A percentile compares a stretch with the other conserved stretches of the same genome.
Evolutionary conservation across 75 land plant species (phyloP).

Genomic region (Sequoia sempervirens): DNA sequence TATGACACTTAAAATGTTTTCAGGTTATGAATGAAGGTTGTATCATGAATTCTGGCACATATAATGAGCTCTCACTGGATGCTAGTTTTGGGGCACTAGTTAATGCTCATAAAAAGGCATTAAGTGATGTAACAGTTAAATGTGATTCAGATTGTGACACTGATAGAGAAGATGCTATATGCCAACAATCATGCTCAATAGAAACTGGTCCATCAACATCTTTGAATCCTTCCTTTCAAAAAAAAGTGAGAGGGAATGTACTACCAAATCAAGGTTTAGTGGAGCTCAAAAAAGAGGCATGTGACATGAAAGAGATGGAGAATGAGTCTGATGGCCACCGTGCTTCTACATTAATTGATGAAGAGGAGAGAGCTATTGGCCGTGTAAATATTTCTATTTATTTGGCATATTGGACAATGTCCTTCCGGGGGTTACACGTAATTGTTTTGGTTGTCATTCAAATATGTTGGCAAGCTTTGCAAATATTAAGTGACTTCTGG

Average conservation of each 20-base stretch:
- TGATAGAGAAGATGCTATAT: neutral
- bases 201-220: conserved; percentile 4
- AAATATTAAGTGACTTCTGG: conserved; percentile 34
- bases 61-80: conserved; percentile 20
- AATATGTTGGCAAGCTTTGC: conserved; percentile 18
- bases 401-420: conserved; percentile 37
- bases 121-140: conserved; percentile 17
- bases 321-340: neutral
- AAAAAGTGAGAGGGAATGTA: neutral
- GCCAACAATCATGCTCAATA: neutral
- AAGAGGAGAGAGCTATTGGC: conserved; percentile 31
- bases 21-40: conserved; percentile 36
- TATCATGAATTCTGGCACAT: conserved; percentile 30
- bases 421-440: conserved; percentile 18
- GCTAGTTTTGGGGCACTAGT: conserved; percentile 25
- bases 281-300: neutral
- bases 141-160: neutral
- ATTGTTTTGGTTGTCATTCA: conserved; percentile 22
- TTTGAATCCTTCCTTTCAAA: neutral
- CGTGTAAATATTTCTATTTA: conserved; percentile 27
- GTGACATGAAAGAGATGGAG: neutral
- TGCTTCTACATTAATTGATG: conserved; percentile 23
- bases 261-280: neutral
- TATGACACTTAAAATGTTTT: neutral
- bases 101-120: conserved; percentile 26